A percentile compares a stretch with the other conserved stretches of the same genome.
Evolutionary conservation across 148 eudicot species (phyloP).

Genomic region (Camellia granthamiana): DNA sequence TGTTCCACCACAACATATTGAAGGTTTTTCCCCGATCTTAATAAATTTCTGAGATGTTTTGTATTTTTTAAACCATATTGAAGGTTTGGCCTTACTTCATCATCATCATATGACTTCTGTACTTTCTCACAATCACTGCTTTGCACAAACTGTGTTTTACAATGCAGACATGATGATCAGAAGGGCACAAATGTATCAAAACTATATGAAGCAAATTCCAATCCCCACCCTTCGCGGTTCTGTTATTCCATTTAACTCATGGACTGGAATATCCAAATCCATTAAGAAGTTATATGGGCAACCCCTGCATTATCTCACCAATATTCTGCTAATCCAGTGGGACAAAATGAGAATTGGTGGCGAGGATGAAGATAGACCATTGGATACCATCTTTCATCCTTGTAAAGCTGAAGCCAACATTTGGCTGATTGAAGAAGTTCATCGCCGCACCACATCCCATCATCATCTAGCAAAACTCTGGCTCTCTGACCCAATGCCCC

Average conservation of each 20-base stretch:
- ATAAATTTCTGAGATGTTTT: neutral
- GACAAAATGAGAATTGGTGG: slow-evolving; percentile 58
- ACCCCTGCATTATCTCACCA: slow-evolving; percentile 79
- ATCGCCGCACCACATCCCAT: slow-evolving; percentile 58
- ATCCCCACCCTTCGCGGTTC: slow-evolving; percentile 62
- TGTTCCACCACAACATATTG: neutral
- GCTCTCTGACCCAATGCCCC: slow-evolving; percentile 49
- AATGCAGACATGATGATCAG: slow-evolving; percentile 40
- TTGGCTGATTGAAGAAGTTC: slow-evolving; percentile 79
- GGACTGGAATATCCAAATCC: slow-evolving; percentile 63
- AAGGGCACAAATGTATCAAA: slow-evolving; percentile 74
- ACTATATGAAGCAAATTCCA: slow-evolving; percentile 65
- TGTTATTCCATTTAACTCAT: slow-evolving; percentile 60
- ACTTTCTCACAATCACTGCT: neutral
- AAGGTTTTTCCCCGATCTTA: neutral
- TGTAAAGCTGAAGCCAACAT: slow-evolving; percentile 66
- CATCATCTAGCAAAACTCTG: slow-evolving; percentile 54
- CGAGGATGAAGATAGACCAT: slow-evolving; percentile 39
- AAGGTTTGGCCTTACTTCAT: too few relatives aligned
- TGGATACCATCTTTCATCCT: slow-evolving; percentile 69
- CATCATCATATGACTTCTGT: neutral
- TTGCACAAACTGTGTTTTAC: neutral
- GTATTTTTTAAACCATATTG: too few relatives aligned
- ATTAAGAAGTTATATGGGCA: slow-evolving; percentile 64
- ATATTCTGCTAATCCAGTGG: slow-evolving; percentile 58